These are phyloP conservation scores for Lecanicillium sp. DNA, from an alignment of 2,329 filamentous ascomycete species.

Conservation along the genomic window DNA sequence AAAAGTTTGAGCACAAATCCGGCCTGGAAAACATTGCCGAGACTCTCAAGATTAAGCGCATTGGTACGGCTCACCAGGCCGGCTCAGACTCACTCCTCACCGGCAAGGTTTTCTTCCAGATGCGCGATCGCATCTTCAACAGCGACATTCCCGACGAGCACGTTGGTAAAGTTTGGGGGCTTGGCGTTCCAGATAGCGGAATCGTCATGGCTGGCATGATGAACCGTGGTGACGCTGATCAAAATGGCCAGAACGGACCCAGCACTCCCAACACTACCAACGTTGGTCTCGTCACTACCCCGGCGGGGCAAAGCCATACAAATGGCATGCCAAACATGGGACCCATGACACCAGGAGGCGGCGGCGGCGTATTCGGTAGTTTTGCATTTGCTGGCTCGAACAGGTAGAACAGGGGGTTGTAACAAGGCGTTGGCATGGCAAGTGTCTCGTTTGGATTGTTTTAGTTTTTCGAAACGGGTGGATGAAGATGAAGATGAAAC, in stretches of 20 bases:
- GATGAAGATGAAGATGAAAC: background rate
- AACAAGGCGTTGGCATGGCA: background rate
- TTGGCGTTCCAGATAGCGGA: slow-evolving; percentile 63
- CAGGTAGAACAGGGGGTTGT: slow-evolving; percentile 18
- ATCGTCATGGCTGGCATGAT: slow-evolving; percentile 26
- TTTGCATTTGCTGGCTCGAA: slow-evolving; percentile 48
- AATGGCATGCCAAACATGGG: slow-evolving; percentile 52
- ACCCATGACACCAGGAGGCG: slow-evolving; percentile 70
- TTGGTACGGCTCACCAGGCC: slow-evolving; percentile 83
- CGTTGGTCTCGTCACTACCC: slow-evolving; percentile 39
- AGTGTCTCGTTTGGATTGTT: background rate
- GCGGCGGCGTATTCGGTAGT: slow-evolving; percentile 66
- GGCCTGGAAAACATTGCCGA: slow-evolving; percentile 91
- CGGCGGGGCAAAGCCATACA: slow-evolving; percentile 40
- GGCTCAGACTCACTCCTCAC: slow-evolving; percentile 91
- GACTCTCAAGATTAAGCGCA: slow-evolving; percentile 79
- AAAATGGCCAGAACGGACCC: slow-evolving; percentile 36
- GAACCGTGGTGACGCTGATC: slow-evolving; percentile 27
- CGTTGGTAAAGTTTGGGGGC: slow-evolving; percentile 84
- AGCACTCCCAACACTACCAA: slow-evolving; percentile 62
- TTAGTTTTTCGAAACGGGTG: background rate
- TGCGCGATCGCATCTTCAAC: slow-evolving; percentile 81
- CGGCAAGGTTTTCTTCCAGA: slow-evolving; percentile 89
- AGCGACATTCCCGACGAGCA: slow-evolving; percentile 75
- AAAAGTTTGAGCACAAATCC: slow-evolving; percentile 81